Conservation (phyloP, 352 stramenopile genomes). For the Pythium folliculosum region DNA sequence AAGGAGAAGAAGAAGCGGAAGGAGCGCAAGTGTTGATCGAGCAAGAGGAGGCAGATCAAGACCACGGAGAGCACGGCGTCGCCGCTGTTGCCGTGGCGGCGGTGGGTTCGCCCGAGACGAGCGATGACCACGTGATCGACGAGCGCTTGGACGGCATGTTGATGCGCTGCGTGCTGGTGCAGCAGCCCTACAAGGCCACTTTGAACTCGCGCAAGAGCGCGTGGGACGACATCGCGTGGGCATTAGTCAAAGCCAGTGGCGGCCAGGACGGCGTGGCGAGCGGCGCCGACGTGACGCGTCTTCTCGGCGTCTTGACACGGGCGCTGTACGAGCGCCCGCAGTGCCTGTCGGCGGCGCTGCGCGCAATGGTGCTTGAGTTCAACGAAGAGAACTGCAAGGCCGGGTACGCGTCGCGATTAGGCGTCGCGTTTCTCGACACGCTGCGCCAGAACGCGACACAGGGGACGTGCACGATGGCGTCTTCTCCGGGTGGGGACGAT, state of each 20-base stretch:
- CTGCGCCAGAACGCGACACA: not conserved
- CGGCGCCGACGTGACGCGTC: not conserved
- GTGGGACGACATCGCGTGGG: not conserved
- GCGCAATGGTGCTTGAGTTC: not conserved
- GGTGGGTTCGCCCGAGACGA: too few relatives aligned
- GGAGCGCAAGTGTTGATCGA: too few relatives aligned
- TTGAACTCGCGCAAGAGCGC: not conserved
- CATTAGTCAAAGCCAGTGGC: not conserved
- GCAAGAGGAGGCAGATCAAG: too few relatives aligned
- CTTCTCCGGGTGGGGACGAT: too few relatives aligned
- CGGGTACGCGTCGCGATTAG: not conserved
- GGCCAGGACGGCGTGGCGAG: not conserved
- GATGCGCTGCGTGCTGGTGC: not conserved
- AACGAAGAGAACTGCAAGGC: constrained; percentile 7
- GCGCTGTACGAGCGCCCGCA: not conserved
- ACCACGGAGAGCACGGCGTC: too few relatives aligned
- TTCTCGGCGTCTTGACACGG: not conserved
- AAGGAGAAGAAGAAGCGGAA: too few relatives aligned
- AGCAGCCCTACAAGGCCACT: not conserved
- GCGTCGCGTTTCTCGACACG: not conserved
- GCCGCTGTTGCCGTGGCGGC: too few relatives aligned
- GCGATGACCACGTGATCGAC: not conserved
- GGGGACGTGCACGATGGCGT: too few relatives aligned
- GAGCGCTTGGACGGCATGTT: not conserved
- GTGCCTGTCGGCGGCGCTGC: not conserved